Conservation (phyloP, 2,329 filamentous ascomycete genomes). For the Peltaster fructicola region DNA sequence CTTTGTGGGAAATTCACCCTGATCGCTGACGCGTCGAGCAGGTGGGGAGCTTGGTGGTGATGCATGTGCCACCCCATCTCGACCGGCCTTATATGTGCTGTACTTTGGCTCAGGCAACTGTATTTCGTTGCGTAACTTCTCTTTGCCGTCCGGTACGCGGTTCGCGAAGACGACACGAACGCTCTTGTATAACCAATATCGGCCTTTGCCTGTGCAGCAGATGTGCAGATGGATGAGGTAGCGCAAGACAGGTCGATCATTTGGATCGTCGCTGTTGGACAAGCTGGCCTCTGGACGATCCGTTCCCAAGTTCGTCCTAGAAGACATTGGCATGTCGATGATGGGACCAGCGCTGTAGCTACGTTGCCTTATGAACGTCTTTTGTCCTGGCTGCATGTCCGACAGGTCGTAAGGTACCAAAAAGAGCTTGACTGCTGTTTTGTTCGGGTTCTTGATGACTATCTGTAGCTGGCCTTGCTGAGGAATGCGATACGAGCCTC, state of each 20-base stretch:
- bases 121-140: constrained; percentile 77
- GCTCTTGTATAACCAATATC: constrained; percentile 80
- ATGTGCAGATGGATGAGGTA: constrained; percentile 91
- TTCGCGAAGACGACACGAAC: constrained; percentile 94
- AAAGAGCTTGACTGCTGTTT: constrained; percentile 92
- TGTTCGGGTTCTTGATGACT: constrained; percentile 95
- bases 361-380: constrained; percentile 88
- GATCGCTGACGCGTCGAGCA: no score
- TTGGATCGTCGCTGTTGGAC: constrained; percentile 30
- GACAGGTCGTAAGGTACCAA: constrained; percentile 80
- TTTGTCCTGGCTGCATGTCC: constrained; percentile 85
- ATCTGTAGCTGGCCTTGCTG: constrained; percentile 90
- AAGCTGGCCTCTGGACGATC: constrained; percentile 36
- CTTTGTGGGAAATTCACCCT: no score
- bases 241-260: constrained; percentile 56
- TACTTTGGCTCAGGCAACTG: constrained; percentile 78
- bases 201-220: constrained; percentile 65
- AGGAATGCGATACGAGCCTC: constrained; percentile 85
- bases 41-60: no score
- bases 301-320: constrained; percentile 30
- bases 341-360: constrained; percentile 80
- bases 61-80: no score
- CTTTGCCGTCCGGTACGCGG: constrained; percentile 85
- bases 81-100: constrained; percentile 57
- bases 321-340: constrained; percentile 47